Evolutionary conservation across 148 eudicot genomes (phyloP).

Genomic region (Cornus florida): DNA sequence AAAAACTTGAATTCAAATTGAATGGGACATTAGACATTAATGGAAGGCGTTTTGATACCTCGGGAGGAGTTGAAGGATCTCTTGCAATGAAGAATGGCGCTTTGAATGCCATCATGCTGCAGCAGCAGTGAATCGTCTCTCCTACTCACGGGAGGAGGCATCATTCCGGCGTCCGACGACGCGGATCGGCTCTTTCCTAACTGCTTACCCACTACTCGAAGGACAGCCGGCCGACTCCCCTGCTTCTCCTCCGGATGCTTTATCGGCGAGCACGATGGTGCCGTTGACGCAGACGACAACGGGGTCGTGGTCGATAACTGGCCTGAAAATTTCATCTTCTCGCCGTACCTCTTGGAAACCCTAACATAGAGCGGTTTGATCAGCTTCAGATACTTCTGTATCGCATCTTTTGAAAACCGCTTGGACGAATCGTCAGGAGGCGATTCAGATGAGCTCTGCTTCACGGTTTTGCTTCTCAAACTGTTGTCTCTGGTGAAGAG

Average conservation of each 20-base stretch:
- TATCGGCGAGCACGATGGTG: slow-evolving; percentile 22
- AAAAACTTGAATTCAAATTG: background rate
- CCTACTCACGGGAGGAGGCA: slow-evolving; percentile 19
- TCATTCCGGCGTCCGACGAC: slow-evolving; percentile 35
- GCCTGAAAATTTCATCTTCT: slow-evolving; percentile 5
- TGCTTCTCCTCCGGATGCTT: slow-evolving; percentile 12
- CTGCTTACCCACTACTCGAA: slow-evolving; percentile 31
- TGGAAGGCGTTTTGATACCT: background rate
- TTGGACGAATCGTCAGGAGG: slow-evolving; percentile 18
- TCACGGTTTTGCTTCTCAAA: slow-evolving; percentile 22
- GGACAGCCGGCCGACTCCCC: slow-evolving; percentile 23
- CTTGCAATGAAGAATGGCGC: slow-evolving; percentile 75
- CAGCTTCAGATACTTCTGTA: slow-evolving; percentile 48
- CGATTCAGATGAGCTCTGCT: slow-evolving; percentile 10
- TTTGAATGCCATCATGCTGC: slow-evolving; percentile 60
- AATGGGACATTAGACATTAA: background rate
- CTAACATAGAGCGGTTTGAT: slow-evolving; percentile 46
- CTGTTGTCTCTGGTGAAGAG: slow-evolving; percentile 31
- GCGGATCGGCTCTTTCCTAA: slow-evolving; percentile 53
- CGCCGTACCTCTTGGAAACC: slow-evolving; percentile 28
- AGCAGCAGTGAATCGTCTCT: slow-evolving; percentile 47
- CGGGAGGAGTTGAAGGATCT: slow-evolving; percentile 40
- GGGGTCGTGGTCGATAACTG: slow-evolving; percentile 18
- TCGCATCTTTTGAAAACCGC: slow-evolving; percentile 22
- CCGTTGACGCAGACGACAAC: slow-evolving; percentile 23